Conservation (phyloP, 1,139 yeast genomes). For the Arxiozyma slooffiae region DNA sequence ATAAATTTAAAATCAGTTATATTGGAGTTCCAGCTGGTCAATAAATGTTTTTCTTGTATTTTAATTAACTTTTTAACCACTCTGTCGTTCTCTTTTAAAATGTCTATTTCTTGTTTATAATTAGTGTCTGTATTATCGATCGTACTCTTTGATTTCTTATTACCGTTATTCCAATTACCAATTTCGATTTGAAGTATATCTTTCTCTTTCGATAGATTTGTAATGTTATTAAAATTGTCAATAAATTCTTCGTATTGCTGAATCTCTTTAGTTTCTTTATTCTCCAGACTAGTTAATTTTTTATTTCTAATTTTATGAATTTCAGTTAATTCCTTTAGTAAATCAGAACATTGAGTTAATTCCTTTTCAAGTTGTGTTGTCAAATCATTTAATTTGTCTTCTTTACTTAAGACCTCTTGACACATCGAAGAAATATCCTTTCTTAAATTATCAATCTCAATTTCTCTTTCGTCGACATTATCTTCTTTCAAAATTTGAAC, state of each 20-base stretch:
- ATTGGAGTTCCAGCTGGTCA: background rate
- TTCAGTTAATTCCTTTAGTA: slow-evolving; percentile 19
- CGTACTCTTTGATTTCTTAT: background rate
- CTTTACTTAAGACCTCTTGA: slow-evolving; percentile 14
- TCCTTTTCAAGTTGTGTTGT: slow-evolving; percentile 19
- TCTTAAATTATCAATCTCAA: slow-evolving; percentile 13
- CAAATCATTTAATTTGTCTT: slow-evolving; percentile 19
- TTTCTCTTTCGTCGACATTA: slow-evolving; percentile 4
- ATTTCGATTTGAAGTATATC: background rate
- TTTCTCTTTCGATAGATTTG: background rate
- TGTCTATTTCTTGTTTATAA: background rate
- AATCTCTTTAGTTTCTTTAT: slow-evolving; percentile 6
- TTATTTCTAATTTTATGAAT: slow-evolving; percentile 10
- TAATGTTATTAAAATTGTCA: slow-evolving; percentile 4
- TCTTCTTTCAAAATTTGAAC: slow-evolving; percentile 16
- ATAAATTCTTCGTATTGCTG: slow-evolving; percentile 3
- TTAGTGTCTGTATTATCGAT: slow-evolving; percentile 4
- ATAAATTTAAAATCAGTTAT: background rate
- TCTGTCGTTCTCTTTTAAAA: background rate
- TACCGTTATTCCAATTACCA: background rate
- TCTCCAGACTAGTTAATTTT: slow-evolving; percentile 4
- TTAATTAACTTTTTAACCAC: background rate
- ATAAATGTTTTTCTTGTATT: background rate
- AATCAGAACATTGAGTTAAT: slow-evolving; percentile 21
- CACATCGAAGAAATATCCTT: slow-evolving; percentile 13